Conservation (phyloP, 2,329 filamentous ascomycete genomes). For the Aspergillus ustus region DNA sequence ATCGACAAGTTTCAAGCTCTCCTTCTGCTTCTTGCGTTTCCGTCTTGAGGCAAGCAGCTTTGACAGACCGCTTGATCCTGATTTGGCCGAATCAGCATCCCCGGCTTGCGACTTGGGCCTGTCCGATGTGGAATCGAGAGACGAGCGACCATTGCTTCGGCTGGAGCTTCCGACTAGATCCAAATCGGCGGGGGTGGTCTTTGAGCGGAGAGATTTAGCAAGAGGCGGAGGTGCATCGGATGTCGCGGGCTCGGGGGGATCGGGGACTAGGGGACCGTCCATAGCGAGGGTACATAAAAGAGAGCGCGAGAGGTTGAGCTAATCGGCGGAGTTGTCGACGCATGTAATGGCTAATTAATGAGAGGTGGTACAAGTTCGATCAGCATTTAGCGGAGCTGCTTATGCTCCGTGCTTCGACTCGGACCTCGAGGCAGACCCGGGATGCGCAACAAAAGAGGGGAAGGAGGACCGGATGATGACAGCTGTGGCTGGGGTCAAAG, state of each 20-base stretch:
- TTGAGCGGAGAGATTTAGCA: constrained; percentile 41
- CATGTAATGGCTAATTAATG: not conserved
- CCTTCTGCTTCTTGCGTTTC: constrained; percentile 49
- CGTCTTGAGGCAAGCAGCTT: constrained; percentile 54
- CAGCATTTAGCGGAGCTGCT: constrained; percentile 2
- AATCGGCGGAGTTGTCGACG: not conserved
- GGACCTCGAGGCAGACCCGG: not conserved
- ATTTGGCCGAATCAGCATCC: constrained; percentile 44
- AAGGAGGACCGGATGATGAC: not conserved
- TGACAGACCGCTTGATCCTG: constrained; percentile 53
- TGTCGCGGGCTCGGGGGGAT: constrained; percentile 32
- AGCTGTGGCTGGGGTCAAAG: constrained; percentile 13
- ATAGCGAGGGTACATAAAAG: constrained; percentile 28
- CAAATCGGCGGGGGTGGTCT: constrained; percentile 40
- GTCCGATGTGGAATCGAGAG: constrained; percentile 44
- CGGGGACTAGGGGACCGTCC: constrained; percentile 37
- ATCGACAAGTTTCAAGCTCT: constrained; percentile 29
- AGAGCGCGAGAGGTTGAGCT: constrained; percentile 4
- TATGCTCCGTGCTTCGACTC: constrained; percentile 1
- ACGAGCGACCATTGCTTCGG: constrained; percentile 43
- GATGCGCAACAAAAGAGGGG: constrained; percentile 11
- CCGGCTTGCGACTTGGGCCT: constrained; percentile 45
- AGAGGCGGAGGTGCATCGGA: constrained; percentile 42
- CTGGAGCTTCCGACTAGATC: constrained; percentile 37
- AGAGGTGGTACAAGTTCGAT: not conserved